Base-by-base conservation (phyloP, 2,329 filamentous ascomycete genomes). In the Tolypocladium cylindrosporum region DNA sequence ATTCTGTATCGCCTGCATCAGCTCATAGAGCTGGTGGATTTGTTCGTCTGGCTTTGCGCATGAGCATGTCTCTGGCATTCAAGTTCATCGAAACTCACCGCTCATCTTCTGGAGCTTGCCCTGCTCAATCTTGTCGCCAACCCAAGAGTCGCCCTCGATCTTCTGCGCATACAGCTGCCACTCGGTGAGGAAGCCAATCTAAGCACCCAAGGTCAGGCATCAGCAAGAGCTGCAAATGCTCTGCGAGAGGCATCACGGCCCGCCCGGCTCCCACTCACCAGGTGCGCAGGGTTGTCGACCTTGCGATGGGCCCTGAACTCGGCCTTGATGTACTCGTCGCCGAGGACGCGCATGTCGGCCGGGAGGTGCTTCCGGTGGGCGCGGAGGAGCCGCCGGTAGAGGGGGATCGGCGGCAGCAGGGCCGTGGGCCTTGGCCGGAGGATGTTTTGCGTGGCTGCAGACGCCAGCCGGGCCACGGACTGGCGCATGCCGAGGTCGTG, bases 111-210 rank as follows among this genome's bases (percentile, higher is more conserved):
- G 87, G 58, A 97, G 78, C 74, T 96, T 96, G 1, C 76, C 78
- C 64, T 84, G 83, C 62, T 97, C 93, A 71, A 97, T 80, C 71
- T 87, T 93, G 62, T 90, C 90, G 1, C 88, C 93, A 60, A 82
- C 79, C 94, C 94, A 97, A 0, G 80, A 72, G 56, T 96, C 88
- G 0, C 92, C 93, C 69, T 97, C 93, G 19, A 99, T 76, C 69
- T 91, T 87, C 71, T 99, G 93, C 2, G 91, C 92, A 69, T 97
- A 99, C 56, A 90, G 76, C 72, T 99, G 94, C 93, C 93, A 99
- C 72, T 97, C 92, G 0, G 90, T 93, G 65, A 99, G 79, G 72
- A 99, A 99, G 1, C 93, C 94, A 66, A 97, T 91, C 91, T 96
- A 63, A 34, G 27, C 11, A 10, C 13, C 3, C 16, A 13, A 5